Evolutionary conservation across 1,284 basidiomycete species (phyloP).

Genomic region (Cutaneotrichosporon arboriforme): DNA sequence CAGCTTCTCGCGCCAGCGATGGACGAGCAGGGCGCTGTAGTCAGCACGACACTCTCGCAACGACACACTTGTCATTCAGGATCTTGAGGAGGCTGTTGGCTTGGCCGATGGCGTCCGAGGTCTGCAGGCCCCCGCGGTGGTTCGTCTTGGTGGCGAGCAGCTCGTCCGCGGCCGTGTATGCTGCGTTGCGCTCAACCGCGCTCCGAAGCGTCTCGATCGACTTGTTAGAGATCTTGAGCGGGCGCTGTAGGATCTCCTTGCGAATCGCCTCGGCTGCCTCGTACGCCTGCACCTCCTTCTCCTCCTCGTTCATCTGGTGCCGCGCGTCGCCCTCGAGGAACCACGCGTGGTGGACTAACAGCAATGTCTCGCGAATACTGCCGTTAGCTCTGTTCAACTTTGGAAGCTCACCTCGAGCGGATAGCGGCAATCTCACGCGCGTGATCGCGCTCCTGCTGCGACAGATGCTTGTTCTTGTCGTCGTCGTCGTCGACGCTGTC

Average conservation of each 20-base stretch:
- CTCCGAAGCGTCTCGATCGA: slow-evolving; percentile 20
- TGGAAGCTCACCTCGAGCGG: neutral
- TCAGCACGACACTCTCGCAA: slow-evolving; percentile 8
- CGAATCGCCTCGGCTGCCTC: slow-evolving; percentile 31
- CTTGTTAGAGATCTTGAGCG: slow-evolving; percentile 25
- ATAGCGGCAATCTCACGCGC: slow-evolving; percentile 7
- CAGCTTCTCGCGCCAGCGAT: slow-evolving; percentile 39
- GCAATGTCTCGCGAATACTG: slow-evolving; percentile 32
- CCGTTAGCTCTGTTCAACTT: slow-evolving; percentile 2
- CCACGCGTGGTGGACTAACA: slow-evolving; percentile 37
- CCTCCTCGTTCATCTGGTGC: slow-evolving; percentile 31
- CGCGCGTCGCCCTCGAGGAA: slow-evolving; percentile 41
- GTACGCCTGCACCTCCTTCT: slow-evolving; percentile 20
- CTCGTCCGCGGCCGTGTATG: slow-evolving; percentile 14
- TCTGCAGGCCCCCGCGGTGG: slow-evolving; percentile 22
- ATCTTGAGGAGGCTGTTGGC: slow-evolving; percentile 34
- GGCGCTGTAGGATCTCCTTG: slow-evolving; percentile 34
- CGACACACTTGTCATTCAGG: slow-evolving; percentile 41
- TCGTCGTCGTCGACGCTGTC: slow-evolving; percentile 21
- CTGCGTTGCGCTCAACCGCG: slow-evolving; percentile 22
- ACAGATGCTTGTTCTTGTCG: slow-evolving; percentile 18
- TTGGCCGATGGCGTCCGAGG: slow-evolving; percentile 20
- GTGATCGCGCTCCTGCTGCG: slow-evolving; percentile 30
- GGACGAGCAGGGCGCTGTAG: slow-evolving; percentile 40
- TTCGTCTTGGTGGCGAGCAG: slow-evolving; percentile 25